Percentiles rank a stretch among this genome's conserved stretches.
Evolutionary conservation across 352 stramenopile genomes (phyloP).

Genomic region (Phytophthora sojae): DNA sequence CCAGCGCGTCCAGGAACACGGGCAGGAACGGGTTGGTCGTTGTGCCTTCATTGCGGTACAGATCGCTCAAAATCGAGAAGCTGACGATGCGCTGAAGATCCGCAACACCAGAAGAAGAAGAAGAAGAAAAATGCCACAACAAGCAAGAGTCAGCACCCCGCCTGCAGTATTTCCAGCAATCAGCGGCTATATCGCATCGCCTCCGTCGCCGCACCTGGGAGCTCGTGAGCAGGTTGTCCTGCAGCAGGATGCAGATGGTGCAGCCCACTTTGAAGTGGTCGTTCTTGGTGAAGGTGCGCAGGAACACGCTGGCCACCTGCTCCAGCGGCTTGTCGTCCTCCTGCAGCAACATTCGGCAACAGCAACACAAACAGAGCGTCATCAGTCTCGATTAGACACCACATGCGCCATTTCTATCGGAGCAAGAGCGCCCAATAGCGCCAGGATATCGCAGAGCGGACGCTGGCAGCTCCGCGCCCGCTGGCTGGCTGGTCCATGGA

Average conservation of each 20-base stretch:
- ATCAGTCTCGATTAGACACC: slow-evolving; percentile 7
- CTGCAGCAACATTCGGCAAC: slow-evolving; percentile 34
- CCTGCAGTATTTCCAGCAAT: background rate
- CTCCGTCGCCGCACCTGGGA: slow-evolving; percentile 64
- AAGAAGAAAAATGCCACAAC: background rate
- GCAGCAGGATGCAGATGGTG: slow-evolving; percentile 89
- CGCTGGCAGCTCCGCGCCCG: background rate
- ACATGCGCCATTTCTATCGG: background rate
- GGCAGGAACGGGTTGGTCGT: slow-evolving; percentile 89
- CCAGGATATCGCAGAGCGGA: background rate
- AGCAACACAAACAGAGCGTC: background rate
- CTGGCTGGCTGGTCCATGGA: background rate
- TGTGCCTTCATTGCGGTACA: slow-evolving; percentile 83
- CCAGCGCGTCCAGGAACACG: slow-evolving; percentile 85
- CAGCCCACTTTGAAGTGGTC: slow-evolving; percentile 93
- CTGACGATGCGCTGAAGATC: slow-evolving; percentile 78
- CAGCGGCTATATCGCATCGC: background rate
- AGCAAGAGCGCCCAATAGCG: background rate
- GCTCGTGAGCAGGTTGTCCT: slow-evolving; percentile 92
- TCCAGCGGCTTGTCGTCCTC: slow-evolving; percentile 88
- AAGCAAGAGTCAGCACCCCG: background rate
- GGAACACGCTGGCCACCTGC: slow-evolving; percentile 71
- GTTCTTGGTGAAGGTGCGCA: slow-evolving; percentile 88
- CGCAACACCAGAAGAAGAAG: background rate
- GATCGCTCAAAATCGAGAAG: slow-evolving; percentile 86